These are phyloP conservation scores for Alternaria sp. DNA, from an alignment of 2,329 filamentous ascomycete genomes.

Conservation along the genomic window DNA sequence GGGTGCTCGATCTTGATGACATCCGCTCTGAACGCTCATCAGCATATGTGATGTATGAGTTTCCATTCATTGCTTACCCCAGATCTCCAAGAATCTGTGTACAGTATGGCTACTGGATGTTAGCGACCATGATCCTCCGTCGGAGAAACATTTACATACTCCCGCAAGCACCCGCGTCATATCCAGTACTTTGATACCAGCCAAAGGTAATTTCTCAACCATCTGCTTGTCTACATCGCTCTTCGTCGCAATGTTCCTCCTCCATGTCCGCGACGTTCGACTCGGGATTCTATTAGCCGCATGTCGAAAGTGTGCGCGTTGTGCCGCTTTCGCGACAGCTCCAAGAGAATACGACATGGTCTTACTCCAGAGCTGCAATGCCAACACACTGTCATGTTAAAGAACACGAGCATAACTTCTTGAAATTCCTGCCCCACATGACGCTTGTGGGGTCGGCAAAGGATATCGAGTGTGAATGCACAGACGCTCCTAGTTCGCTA, in stretches of 20 bases:
- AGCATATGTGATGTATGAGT: slow-evolving; percentile 1
- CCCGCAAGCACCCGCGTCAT: slow-evolving; percentile 90
- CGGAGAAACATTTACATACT: slow-evolving; percentile 9
- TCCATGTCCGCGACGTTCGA: slow-evolving; percentile 19
- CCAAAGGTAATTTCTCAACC: slow-evolving; percentile 69
- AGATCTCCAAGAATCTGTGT: slow-evolving; percentile 96
- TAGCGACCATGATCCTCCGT: slow-evolving; percentile 10
- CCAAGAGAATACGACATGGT: slow-evolving; percentile 24
- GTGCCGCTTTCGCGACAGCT: slow-evolving; percentile 7
- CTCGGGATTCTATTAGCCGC: not conserved
- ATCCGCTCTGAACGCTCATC: slow-evolving; percentile 70
- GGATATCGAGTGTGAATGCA: slow-evolving; percentile 10
- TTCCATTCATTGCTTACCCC: slow-evolving; percentile 64
- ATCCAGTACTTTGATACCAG: slow-evolving; percentile 87
- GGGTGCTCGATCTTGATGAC: slow-evolving; percentile 98
- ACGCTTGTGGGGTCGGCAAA: slow-evolving; percentile 32
- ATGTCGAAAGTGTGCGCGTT: not conserved
- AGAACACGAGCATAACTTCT: slow-evolving; percentile 12
- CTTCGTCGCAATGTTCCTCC: slow-evolving; percentile 49
- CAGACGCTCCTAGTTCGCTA: slow-evolving; percentile 8
- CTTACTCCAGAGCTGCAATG: slow-evolving; percentile 2
- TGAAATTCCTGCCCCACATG: slow-evolving; percentile 34
- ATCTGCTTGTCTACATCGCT: slow-evolving; percentile 40
- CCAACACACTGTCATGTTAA: slow-evolving; percentile 12
- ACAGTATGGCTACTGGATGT: slow-evolving; percentile 78